Evolutionary conservation across 192 early-diverging fungal species (phyloP).

Genomic region (Coemansia sp.): DNA sequence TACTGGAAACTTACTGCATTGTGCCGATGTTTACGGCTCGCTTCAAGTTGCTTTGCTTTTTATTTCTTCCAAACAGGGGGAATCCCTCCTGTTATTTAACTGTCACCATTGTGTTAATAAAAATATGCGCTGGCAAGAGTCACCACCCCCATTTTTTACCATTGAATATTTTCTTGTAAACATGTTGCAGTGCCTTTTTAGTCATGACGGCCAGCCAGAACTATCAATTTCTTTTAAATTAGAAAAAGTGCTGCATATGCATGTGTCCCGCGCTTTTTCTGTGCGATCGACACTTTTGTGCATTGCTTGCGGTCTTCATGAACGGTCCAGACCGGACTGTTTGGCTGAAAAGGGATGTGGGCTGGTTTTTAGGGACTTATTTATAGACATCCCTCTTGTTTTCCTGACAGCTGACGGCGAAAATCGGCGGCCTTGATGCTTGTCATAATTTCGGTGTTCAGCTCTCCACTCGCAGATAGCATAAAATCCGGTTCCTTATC

Average conservation of each 20-base stretch:
- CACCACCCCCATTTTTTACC: neutral
- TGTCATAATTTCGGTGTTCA: neutral
- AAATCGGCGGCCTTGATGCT: neutral
- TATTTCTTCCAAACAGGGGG: neutral
- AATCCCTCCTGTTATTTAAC: neutral
- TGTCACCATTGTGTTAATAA: neutral
- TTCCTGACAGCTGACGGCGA: neutral
- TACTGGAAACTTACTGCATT: neutral
- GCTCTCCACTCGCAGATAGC: neutral
- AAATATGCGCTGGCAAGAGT: neutral
- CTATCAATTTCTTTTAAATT: neutral
- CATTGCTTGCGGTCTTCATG: neutral
- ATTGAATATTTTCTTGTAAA: neutral
- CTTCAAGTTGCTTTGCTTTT: neutral
- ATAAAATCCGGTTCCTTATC: too few species aligned
- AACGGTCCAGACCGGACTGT: slow-evolving; percentile 5
- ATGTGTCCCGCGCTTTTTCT: slow-evolving; percentile 4
- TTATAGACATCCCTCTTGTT: neutral
- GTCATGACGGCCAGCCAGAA: neutral
- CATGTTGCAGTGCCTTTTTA: neutral
- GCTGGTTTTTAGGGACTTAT: slow-evolving; percentile 4
- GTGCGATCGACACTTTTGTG: slow-evolving; percentile 3
- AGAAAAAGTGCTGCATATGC: neutral
- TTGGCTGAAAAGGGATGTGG: neutral
- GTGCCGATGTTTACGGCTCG: neutral